Base-by-base conservation (phyloP, 495 filamentous ascomycete genomes). In the Amphirosellinia nigrospora region DNA sequence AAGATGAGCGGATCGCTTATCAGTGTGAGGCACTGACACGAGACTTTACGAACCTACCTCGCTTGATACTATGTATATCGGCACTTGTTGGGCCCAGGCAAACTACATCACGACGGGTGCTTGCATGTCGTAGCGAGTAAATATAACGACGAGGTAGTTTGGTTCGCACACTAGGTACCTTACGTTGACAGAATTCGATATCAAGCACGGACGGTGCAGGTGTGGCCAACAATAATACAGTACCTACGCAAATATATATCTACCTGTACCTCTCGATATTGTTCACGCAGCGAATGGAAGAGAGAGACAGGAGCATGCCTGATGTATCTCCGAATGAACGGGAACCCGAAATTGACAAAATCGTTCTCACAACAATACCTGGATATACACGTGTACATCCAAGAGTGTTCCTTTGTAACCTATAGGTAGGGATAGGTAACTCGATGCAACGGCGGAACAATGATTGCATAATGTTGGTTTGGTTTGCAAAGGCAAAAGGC, bases 291-390 rank as follows among this genome's bases (percentile, higher is more conserved):
- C 52, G 28, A 56, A 56, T 56, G 16, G 19, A n/a, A 3, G 30
- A 56, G 53, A 53, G 50, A 53, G 50, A 23, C 23, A 23, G 21
- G 30, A 58, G 55, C 55, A 58, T n/a, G 32, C 30, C 32, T 21
- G 55, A 23, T 58, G 41, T 64, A 13, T 19, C 13, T 23, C 34
- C 11, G 11, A 26, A 36, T 38, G 26, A 55, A 55, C 64, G 64
- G 64, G 39, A 50, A 66, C 13, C 64, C 52, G 52, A 67, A 58
- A 58, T 67, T 58, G 52, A 52, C 52, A 43, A 45, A 5, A 41
- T 11, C 9, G 64, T 41, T 39, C 64, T 28, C 64, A 58, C 64
- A 67, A 58, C 36, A 43, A 43, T 23, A 58, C 64, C 36, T 50
- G 39, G 43, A 36, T 11, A n/a, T 48, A 38, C 45, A 65, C 30